These are phyloP conservation scores for Keithomyces neogunnii DNA, from an alignment of 2,329 filamentous ascomycete genomes.

Conservation along the genomic window DNA sequence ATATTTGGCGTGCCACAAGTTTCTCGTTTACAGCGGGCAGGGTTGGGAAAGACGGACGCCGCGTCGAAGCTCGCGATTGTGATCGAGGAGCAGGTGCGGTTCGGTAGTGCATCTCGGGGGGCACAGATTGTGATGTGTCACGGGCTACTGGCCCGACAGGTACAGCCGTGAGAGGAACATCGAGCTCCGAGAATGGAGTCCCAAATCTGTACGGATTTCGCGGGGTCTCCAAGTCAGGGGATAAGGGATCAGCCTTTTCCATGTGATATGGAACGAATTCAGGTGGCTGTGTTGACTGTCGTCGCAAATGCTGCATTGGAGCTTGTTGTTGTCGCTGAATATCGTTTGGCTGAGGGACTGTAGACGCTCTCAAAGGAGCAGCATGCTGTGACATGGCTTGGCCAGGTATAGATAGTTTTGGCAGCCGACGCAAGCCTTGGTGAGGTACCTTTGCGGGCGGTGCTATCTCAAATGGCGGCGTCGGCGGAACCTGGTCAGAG, in stretches of 20 bases:
- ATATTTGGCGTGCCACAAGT: slow-evolving; percentile 31
- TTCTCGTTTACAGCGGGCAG: slow-evolving; percentile 65
- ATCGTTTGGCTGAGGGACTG: slow-evolving; percentile 17
- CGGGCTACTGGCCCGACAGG: slow-evolving; percentile 65
- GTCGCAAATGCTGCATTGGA: slow-evolving; percentile 12
- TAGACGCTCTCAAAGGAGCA: slow-evolving; percentile 18
- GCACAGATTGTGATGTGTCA: slow-evolving; percentile 80
- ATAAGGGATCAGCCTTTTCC: slow-evolving; percentile 40
- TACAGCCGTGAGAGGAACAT: slow-evolving; percentile 72
- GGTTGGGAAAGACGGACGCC: slow-evolving; percentile 59
- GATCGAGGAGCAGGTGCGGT: slow-evolving; percentile 33
- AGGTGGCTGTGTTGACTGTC: slow-evolving; percentile 12
- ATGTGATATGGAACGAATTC: slow-evolving; percentile 43
- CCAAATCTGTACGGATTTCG: slow-evolving; percentile 61
- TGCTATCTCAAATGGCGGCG: slow-evolving; percentile 61
- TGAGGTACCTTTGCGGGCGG: slow-evolving; percentile 39
- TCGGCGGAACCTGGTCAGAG: slow-evolving; percentile 51
- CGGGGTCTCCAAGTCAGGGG: slow-evolving; percentile 50
- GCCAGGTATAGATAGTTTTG: slow-evolving; percentile 53
- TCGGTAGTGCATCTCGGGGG: slow-evolving; percentile 83
- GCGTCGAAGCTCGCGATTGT: slow-evolving; percentile 46
- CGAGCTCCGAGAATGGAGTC: slow-evolving; percentile 87
- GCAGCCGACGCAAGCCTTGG: slow-evolving; percentile 47
- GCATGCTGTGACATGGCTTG: slow-evolving; percentile 21
- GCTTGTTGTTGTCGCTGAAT: slow-evolving; percentile 15